phyloP scores from a whole-genome alignment of 2,329 filamentous ascomycete genomes.

The Colletotrichum sp. region DNA sequence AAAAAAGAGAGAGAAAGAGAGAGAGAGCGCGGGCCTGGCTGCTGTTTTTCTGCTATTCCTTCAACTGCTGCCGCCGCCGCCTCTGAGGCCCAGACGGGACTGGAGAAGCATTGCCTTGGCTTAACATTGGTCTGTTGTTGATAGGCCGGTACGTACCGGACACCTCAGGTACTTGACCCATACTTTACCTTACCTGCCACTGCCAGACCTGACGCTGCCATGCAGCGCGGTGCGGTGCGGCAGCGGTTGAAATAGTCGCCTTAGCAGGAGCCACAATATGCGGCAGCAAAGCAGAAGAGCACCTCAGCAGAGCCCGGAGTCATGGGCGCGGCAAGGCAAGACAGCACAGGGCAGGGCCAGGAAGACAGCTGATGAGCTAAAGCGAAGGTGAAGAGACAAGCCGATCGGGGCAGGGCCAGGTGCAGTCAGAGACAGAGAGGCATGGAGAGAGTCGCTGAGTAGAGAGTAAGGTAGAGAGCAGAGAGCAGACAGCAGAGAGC shows the following conservation, averaged over 20 bases:
- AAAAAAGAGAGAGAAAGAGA: background rate
- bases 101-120: background rate
- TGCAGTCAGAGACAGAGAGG: background rate
- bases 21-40: conserved; percentile 2
- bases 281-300: background rate
- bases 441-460: background rate
- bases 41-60: background rate
- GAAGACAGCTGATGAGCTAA: background rate
- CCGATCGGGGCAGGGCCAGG: background rate
- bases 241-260: background rate
- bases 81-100: conserved; percentile 1
- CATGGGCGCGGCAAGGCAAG: background rate
- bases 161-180: background rate
- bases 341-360: background rate
- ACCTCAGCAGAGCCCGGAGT: background rate
- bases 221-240: background rate
- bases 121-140: conserved; percentile 3
- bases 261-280: background rate
- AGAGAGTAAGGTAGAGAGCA: background rate
- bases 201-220: background rate
- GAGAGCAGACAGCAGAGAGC: background rate
- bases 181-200: background rate
- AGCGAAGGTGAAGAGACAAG: background rate
- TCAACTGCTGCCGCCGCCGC: conserved; percentile 1
- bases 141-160: background rate